These are phyloP conservation scores for Brettanomyces anomalus DNA, from an alignment of 805 yeast genomes.

Conservation along the genomic window DNA sequence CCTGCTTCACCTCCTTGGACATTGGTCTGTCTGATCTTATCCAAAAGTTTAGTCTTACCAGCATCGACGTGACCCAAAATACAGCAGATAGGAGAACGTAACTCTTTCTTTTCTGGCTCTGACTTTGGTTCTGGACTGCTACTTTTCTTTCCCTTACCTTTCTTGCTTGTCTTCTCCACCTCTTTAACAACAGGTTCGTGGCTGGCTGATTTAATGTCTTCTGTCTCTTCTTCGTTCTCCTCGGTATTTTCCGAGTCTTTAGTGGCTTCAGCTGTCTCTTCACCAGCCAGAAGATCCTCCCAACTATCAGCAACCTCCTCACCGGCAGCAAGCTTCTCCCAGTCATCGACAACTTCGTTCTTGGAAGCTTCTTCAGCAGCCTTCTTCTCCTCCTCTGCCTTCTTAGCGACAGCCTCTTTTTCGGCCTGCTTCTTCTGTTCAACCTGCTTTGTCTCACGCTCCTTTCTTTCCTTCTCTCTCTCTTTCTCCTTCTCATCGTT, in stretches of 20 bases:
- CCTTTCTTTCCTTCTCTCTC: conserved; percentile 9
- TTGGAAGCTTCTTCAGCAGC: conserved; percentile 20
- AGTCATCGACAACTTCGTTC: conserved; percentile 51
- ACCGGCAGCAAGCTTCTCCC: conserved; percentile 67
- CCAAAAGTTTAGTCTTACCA: conserved; percentile 95
- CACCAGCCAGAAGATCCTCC: conserved; percentile 32
- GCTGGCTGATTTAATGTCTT: conserved; percentile 16
- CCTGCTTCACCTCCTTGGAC: conserved; percentile 99
- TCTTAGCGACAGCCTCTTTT: conserved; percentile 33
- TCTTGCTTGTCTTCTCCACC: conserved; percentile 13
- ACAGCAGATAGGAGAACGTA: conserved; percentile 99
- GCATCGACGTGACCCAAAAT: conserved; percentile 99
- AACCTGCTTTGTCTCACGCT: conserved; percentile 5
- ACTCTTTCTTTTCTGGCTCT: conserved; percentile 7
- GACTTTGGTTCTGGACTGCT: conserved; percentile 16
- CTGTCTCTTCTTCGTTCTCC: conserved; percentile 24
- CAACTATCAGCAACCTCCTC: conserved; percentile 50
- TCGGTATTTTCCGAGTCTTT: conserved; percentile 27
- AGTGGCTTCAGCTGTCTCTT: conserved; percentile 26
- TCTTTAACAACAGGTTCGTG: conserved; percentile 8
- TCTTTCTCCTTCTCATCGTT: conserved; percentile 29
- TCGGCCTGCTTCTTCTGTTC: conserved; percentile 30
- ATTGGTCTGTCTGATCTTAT: conserved; percentile 95
- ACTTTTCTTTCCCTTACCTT: conserved; percentile 3
- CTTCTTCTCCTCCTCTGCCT: conserved; percentile 8